These are phyloP conservation scores for Tuber brumale DNA, from an alignment of 495 filamentous ascomycete species.

Conservation along the genomic window DNA sequence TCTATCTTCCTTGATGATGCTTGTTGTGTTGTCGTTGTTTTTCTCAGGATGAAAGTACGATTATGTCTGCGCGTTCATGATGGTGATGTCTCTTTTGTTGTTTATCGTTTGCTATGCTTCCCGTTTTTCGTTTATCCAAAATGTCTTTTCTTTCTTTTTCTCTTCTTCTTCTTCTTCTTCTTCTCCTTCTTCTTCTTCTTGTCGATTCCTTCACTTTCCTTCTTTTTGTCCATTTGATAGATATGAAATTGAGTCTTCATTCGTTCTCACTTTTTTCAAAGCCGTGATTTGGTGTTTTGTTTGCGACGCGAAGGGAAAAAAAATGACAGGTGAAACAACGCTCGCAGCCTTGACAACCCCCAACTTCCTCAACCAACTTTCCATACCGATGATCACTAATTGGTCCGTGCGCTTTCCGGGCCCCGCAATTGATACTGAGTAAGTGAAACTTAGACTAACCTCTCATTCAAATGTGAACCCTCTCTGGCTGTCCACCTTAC, in stretches of 20 bases:
- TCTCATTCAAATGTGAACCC: not conserved
- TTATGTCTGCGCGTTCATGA: not conserved
- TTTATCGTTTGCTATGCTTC: not conserved
- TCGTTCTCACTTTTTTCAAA: not conserved
- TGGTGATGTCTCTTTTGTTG: not conserved
- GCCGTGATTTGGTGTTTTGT: not conserved
- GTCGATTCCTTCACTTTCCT: not conserved
- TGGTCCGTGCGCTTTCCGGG: not conserved
- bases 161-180: not conserved
- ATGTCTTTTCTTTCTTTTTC: not conserved
- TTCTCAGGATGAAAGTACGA: not conserved
- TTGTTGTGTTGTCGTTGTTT: slow-evolving; percentile 2
- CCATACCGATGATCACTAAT: not conserved
- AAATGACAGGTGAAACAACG: not conserved
- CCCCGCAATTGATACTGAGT: not conserved
- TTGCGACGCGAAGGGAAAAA: not conserved
- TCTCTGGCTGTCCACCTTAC: not conserved
- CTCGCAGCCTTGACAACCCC: not conserved
- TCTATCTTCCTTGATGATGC: not conserved
- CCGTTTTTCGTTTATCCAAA: not conserved
- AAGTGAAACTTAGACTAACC: not conserved
- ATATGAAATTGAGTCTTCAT: slow-evolving; percentile 2
- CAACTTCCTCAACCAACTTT: not conserved
- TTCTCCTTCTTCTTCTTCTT: not conserved
- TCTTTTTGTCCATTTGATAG: not conserved